Conservation (phyloP, 2,329 filamentous ascomycete species). For the Atkinsonella hypoxylon region DNA sequence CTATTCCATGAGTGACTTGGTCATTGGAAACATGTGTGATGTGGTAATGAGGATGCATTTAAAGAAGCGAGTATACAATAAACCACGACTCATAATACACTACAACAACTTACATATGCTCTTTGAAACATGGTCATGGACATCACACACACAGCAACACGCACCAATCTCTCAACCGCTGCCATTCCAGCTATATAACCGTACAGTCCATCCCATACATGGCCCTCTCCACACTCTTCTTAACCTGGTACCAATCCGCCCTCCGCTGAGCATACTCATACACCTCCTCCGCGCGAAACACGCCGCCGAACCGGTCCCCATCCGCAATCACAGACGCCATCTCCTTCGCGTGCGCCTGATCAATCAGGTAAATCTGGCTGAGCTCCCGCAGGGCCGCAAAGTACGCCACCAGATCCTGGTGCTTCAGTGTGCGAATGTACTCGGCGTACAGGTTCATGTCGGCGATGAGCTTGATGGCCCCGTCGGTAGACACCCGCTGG, state of each 20-base stretch:
- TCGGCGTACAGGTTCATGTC: slow-evolving; percentile 92
- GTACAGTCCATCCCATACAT: slow-evolving; percentile 93
- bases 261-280: slow-evolving; percentile 92
- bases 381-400: slow-evolving; percentile 87
- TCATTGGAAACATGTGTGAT: background rate
- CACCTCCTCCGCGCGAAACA: slow-evolving; percentile 92
- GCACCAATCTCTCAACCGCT: background rate
- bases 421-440: slow-evolving; percentile 71
- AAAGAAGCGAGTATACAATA: background rate
- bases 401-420: slow-evolving; percentile 75
- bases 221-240: slow-evolving; percentile 78
- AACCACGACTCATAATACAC: background rate
- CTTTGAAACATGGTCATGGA: background rate
- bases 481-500: slow-evolving; percentile 80
- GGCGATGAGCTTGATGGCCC: slow-evolving; percentile 84
- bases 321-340: slow-evolving; percentile 93
- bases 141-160: background rate
- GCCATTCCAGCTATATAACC: slow-evolving; percentile 50
- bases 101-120: too few species aligned
- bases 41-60: too few species aligned
- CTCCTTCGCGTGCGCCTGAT: slow-evolving; percentile 74
- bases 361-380: slow-evolving; percentile 90
- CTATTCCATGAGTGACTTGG: too few species aligned
- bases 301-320: slow-evolving; percentile 74
- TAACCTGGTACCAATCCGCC: slow-evolving; percentile 90